These are phyloP conservation scores for Aegilops umbellulata DNA, from an alignment of 176 grass and related monocot species.

Conservation along the genomic window DNA sequence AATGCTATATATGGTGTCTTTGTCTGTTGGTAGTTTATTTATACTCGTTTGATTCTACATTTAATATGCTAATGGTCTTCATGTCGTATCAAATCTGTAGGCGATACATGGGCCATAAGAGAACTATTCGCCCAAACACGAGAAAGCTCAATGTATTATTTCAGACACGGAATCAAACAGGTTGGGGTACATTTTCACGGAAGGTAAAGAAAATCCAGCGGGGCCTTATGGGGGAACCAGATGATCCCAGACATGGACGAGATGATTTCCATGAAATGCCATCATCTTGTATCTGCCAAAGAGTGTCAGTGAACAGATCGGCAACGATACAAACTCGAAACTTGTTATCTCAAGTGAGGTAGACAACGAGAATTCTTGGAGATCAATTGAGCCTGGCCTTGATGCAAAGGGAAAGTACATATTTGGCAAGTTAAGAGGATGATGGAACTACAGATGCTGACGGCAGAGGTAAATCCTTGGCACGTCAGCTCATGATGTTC, in stretches of 20 bases:
- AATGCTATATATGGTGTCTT: neutral
- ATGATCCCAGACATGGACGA: slow-evolving; percentile 66
- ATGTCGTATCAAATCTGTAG: slow-evolving; percentile 35
- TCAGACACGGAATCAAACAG: slow-evolving; percentile 53
- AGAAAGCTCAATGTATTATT: slow-evolving; percentile 76
- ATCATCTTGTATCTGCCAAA: slow-evolving; percentile 71
- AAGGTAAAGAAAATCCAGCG: slow-evolving; percentile 70
- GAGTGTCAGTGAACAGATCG: slow-evolving; percentile 32
- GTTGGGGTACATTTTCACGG: slow-evolving; percentile 53
- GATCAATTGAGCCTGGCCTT: neutral
- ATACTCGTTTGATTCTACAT: neutral
- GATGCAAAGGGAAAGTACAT: neutral
- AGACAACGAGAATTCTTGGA: neutral
- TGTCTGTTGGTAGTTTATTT: slow-evolving; percentile 14
- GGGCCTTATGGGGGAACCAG: slow-evolving; percentile 77
- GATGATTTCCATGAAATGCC: slow-evolving; percentile 94
- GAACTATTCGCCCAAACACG: slow-evolving; percentile 85
- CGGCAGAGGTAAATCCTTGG: neutral
- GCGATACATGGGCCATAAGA: slow-evolving; percentile 90
- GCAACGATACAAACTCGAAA: neutral
- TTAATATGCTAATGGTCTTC: neutral
- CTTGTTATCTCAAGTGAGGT: neutral
- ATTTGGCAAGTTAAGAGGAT: neutral
- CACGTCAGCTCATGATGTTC: neutral
- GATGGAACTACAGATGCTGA: neutral